Evolutionary conservation across 345 rosid species (phyloP), one percentile per base, ranked within the genome.

Genomic region (Eucalyptus sp.): DNA sequence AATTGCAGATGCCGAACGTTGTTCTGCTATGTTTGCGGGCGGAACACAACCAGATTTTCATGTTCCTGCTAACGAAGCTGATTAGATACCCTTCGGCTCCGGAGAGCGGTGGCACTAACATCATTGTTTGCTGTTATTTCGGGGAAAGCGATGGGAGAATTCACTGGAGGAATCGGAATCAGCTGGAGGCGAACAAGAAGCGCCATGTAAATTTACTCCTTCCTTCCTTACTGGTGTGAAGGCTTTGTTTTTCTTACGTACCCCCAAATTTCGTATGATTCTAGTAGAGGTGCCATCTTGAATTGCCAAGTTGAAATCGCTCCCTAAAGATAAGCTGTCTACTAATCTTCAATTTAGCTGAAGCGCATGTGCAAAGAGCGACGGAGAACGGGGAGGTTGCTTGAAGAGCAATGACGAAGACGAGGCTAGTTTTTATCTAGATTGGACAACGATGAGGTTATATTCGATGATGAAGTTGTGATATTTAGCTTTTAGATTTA

Each of bases 31-130:
- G 68, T 29, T 27, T 60, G 68, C 0, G 31, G 68, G 16, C 1
- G 0, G 31, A 11, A 12, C 66, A 0, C 0, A 3, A 29, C 7
- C 68, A 29, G 8, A 60, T 13, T 0, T 27, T 0, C 0, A 12
- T 60, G 68, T 27, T 29, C 2, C 31, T 60, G 68, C 31, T 0
- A 12, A 27, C 0, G 31, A 1, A 60, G 68, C 1, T 6, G 15
- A 29, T 62, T 29, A 27, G 68, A 29, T 62, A 62, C 0, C 17
- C 68, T 62, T 62, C 68, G 31, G 33, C 33, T 62, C 33, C 33
- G 16, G 68, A 29, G 16, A 62, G 68, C 68, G 7, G 68, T 0
- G 0, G 68, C 68, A 6, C 68, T 3, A 62, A 62, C 68, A 62
- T 29, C 33, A 62, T 62, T 29, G 15, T 29, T 0, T 62, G 68